These are phyloP conservation scores for Phytophthora pisi DNA, from an alignment of 352 stramenopile species.

Conservation along the genomic window DNA sequence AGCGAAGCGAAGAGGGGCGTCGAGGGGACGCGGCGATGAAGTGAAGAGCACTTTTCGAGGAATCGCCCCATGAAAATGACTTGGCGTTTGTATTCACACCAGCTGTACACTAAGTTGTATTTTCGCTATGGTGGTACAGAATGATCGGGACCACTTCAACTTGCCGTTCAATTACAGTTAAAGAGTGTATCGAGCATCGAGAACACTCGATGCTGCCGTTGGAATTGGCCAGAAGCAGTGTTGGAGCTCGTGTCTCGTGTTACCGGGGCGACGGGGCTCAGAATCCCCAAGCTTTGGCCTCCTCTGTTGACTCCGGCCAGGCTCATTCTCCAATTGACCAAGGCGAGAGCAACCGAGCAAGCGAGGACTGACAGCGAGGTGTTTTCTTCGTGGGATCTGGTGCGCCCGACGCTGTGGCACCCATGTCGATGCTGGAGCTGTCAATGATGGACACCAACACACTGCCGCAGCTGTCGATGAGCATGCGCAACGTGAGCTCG, in stretches of 20 bases:
- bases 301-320: neutral
- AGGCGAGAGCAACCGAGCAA: constrained; percentile 15
- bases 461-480: constrained; percentile 52
- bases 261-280: constrained; percentile 8
- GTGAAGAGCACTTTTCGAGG: constrained; percentile 6
- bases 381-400: constrained; percentile 81
- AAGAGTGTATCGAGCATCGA: neutral
- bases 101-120: neutral
- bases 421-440: constrained; percentile 80
- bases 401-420: constrained; percentile 79
- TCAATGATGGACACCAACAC: constrained; percentile 78
- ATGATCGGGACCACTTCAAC: constrained; percentile 19
- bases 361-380: constrained; percentile 19
- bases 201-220: constrained; percentile 14
- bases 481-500: constrained; percentile 37
- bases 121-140: constrained; percentile 1
- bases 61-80: constrained; percentile 10
- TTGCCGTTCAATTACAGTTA: neutral
- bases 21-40: constrained; percentile 7
- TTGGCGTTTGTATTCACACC: constrained; percentile 13
- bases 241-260: neutral
- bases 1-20: neutral
- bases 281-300: neutral
- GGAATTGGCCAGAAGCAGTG: constrained; percentile 5
- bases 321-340: constrained; percentile 38